Conservation (phyloP, 1,284 basidiomycete genomes). For the Phlebopus sp. region DNA sequence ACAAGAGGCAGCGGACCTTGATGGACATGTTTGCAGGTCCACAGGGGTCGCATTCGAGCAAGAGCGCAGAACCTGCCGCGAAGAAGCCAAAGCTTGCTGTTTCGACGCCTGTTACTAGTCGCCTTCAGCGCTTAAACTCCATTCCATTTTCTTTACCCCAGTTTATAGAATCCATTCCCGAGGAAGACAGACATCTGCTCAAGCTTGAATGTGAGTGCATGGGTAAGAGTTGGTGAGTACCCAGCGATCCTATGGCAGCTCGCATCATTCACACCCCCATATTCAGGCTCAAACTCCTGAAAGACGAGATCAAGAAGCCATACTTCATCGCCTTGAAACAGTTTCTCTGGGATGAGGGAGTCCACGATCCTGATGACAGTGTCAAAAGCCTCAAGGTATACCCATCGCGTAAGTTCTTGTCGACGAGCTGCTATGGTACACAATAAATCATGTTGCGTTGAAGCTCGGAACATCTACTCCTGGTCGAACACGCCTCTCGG, state of each 20-base stretch:
- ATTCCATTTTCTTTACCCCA: slow-evolving; percentile 65
- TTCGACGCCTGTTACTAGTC: slow-evolving; percentile 16
- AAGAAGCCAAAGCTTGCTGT: slow-evolving; percentile 43
- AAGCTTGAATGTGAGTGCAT: slow-evolving; percentile 68
- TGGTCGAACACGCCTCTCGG: slow-evolving; percentile 82
- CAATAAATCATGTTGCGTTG: slow-evolving; percentile 3
- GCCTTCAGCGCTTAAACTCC: slow-evolving; percentile 52
- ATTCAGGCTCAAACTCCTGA: slow-evolving; percentile 66
- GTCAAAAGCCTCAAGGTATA: slow-evolving; percentile 50
- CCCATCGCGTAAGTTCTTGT: slow-evolving; percentile 53
- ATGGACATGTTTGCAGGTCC: slow-evolving; percentile 56
- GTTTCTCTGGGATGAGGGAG: slow-evolving; percentile 68
- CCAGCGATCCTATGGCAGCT: background rate
- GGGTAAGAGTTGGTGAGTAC: slow-evolving; percentile 67
- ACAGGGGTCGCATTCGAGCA: slow-evolving; percentile 36
- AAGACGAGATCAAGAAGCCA: slow-evolving; percentile 69
- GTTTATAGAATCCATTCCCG: slow-evolving; percentile 54
- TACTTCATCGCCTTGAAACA: slow-evolving; percentile 73
- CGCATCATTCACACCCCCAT: no score
- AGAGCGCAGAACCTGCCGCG: slow-evolving; percentile 26
- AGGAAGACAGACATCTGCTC: slow-evolving; percentile 57
- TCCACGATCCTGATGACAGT: slow-evolving; percentile 51
- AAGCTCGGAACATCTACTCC: slow-evolving; percentile 73
- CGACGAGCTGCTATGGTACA: slow-evolving; percentile 1
- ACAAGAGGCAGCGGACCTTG: slow-evolving; percentile 65